Evolutionary conservation across 441 rosid genomes (phyloP).

Genomic region (Populus hybrid): DNA sequence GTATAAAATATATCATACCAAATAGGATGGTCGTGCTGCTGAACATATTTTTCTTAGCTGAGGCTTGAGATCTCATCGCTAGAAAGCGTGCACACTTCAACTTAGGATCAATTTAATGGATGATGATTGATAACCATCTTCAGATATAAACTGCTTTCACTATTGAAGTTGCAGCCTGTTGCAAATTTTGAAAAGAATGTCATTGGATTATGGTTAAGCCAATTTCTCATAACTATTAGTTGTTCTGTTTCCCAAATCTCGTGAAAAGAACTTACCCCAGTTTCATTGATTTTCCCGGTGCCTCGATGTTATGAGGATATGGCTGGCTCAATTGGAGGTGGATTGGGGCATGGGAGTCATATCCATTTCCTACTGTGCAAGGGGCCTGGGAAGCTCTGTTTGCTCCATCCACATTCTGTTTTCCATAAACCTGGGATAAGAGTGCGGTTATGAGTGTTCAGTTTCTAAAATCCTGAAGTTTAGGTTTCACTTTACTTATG

Average conservation of each 20-base stretch:
- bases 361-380: constrained; percentile 30
- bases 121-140: constrained; percentile 18
- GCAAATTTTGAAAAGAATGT: constrained; percentile 21
- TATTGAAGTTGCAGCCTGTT: constrained; percentile 55
- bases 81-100: constrained; percentile 19
- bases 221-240: not conserved
- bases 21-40: constrained; percentile 17
- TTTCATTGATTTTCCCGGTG: constrained; percentile 35
- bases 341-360: constrained; percentile 36
- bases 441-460: constrained; percentile 4
- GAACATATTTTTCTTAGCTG: constrained; percentile 21
- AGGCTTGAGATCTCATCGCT: constrained; percentile 19
- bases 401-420: constrained; percentile 31
- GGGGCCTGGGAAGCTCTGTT: constrained; percentile 31
- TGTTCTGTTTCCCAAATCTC: not conserved
- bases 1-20: constrained; percentile 27
- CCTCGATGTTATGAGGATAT: constrained; percentile 40
- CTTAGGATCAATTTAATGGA: constrained; percentile 11
- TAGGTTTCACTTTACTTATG: not conserved
- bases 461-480: not conserved
- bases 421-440: constrained; percentile 44
- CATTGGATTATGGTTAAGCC: constrained; percentile 8
- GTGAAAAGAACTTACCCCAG: constrained; percentile 43
- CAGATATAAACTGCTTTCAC: constrained; percentile 19
- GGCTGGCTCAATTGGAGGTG: constrained; percentile 68